These are phyloP conservation scores for Kodamaea sagamina DNA, from an alignment of 805 yeast species.

Conservation along the genomic window DNA sequence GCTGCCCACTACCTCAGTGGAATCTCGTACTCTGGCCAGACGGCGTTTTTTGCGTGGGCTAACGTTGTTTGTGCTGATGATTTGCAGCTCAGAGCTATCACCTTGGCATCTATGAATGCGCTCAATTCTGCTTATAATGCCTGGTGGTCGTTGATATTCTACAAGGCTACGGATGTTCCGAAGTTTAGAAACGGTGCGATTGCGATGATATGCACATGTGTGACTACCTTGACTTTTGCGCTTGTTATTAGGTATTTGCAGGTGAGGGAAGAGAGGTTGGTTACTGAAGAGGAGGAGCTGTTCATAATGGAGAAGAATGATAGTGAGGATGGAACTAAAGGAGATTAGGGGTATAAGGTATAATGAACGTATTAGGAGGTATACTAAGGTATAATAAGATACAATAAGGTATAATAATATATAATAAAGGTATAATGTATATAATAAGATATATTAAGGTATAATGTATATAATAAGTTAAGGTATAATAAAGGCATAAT, in stretches of 20 bases:
- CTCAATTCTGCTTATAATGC: conserved; percentile 63
- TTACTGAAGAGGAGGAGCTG: too few relatives aligned
- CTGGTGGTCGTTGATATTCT: conserved; percentile 63
- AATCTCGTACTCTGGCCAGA: conserved; percentile 58
- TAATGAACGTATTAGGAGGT: too few relatives aligned
- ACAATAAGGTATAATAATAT: too few relatives aligned
- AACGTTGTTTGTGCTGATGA: conserved; percentile 59
- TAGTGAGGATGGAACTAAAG: too few relatives aligned
- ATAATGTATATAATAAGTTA: too few relatives aligned
- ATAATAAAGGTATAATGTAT: too few relatives aligned
- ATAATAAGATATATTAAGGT: too few relatives aligned
- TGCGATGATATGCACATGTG: conserved; percentile 57
- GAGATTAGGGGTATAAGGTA: too few relatives aligned
- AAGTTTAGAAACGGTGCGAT: conserved; percentile 53
- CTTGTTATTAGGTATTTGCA: conserved; percentile 46
- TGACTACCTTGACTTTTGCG: conserved; percentile 44
- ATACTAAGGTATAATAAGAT: too few relatives aligned
- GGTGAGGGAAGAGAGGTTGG: conserved; percentile 34
- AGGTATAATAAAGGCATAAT: too few relatives aligned
- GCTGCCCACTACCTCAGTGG: conserved; percentile 60
- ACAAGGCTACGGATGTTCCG: conserved; percentile 53
- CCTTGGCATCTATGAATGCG: conserved; percentile 67
- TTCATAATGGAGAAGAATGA: too few relatives aligned
- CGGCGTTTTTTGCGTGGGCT: conserved; percentile 65
- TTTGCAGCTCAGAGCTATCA: conserved; percentile 63